Evolutionary conservation across 2,329 filamentous ascomycete genomes (phyloP), one percentile per base, ranked within the genome.

Genomic region (Bipolaris oryzae): DNA sequence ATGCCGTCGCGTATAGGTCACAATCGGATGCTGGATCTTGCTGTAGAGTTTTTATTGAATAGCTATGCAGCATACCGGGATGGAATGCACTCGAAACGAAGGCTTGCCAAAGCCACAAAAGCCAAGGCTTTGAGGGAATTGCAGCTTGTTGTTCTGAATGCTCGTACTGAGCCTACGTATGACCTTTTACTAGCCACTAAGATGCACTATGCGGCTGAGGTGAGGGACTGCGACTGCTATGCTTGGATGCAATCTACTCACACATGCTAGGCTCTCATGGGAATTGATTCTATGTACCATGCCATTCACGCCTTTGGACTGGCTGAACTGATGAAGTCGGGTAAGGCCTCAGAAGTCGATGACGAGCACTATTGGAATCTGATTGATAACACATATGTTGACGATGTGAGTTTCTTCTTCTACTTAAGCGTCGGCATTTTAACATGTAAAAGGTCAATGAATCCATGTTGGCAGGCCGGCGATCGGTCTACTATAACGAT

Each of bases 351-450:
- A 9, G 63, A 58, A 9, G 47, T 67, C 4, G 72, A 73, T 45
- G 60, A 68, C 11, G 64, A 72, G 18, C 65, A 73, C 43, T 71
- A 61, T 43, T 74, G 67, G 66, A 67, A 64, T 44, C 51, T 74
- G 2, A 59, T 74, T n/a, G 70, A 74, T 20, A 69, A 71, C 39
- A 69, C 70, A 2, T 74, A 74, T 20, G 61, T 69, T 7, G 72
- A 74, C n/a, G 72, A 74, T 34, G 72, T 73, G 47, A 60, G 66
- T 62, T 23, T 31, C 28, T 23, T 23, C 34, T 57, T 18, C 16
- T 28, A 28, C 15, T 15, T 42, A 7, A 9, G 16, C 4, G 3
- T 7, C 11, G 7, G 11, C 25, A 2, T 15, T 10, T 37, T 70
- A 5, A 71, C 39, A 20, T 10, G 10, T 5, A 9, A 5, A 25